phyloP scores from a whole-genome alignment of 2,329 filamentous ascomycete genomes.

The Polychaeton citri region DNA sequence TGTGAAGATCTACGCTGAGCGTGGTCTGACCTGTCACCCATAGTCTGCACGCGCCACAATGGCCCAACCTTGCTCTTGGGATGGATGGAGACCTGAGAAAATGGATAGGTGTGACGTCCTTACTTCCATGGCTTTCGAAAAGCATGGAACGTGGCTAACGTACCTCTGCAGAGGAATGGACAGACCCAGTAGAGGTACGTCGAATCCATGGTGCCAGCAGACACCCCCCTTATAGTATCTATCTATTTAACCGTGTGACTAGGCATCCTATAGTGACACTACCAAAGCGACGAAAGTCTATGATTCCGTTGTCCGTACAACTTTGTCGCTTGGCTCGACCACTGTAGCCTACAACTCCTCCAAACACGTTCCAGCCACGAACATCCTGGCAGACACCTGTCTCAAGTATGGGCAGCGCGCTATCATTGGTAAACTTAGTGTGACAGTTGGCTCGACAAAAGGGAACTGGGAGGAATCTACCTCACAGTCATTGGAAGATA shows the following conservation, averaged over 20 bases:
- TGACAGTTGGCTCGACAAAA: slow-evolving; percentile 36
- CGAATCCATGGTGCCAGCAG: not conserved
- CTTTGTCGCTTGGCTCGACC: slow-evolving; percentile 49
- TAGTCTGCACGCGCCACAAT: too few species aligned
- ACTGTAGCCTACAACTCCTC: slow-evolving; percentile 49
- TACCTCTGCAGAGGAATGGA: slow-evolving; percentile 45
- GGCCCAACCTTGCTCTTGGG: too few species aligned
- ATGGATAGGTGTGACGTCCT: too few species aligned
- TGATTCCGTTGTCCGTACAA: slow-evolving; percentile 41
- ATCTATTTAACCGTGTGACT: slow-evolving; percentile 54
- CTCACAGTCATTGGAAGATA: slow-evolving; percentile 7
- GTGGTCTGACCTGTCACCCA: too few species aligned
- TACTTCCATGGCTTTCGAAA: too few species aligned
- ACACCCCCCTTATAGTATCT: slow-evolving; percentile 25
- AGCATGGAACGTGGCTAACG: too few species aligned
- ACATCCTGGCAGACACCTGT: slow-evolving; percentile 43
- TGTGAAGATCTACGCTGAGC: too few species aligned
- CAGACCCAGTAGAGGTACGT: slow-evolving; percentile 6
- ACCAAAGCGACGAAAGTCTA: slow-evolving; percentile 25
- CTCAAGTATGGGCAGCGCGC: slow-evolving; percentile 42
- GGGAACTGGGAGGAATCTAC: slow-evolving; percentile 17
- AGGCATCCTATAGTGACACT: slow-evolving; percentile 45
- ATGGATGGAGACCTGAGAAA: too few species aligned
- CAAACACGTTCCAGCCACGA: slow-evolving; percentile 42
- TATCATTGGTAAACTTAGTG: slow-evolving; percentile 50